phyloP scores from a whole-genome alignment of 768 basidiomycete genomes.

The Suillus spraguei region DNA sequence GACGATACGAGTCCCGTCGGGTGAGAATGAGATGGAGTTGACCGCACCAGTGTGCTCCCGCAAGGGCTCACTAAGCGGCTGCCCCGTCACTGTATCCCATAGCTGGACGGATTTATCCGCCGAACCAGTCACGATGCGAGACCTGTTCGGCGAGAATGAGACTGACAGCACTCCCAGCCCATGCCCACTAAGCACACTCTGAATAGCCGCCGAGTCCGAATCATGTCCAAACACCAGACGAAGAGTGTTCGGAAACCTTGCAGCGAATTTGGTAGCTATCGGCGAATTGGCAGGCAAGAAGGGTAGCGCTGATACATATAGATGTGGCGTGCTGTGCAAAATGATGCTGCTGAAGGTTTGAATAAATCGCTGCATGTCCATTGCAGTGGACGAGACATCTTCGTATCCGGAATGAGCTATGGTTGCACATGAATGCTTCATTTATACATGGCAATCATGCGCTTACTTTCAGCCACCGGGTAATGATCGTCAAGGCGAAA shows the following conservation, averaged over 20 bases:
- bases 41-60: neutral
- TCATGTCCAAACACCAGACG: neutral
- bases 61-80: neutral
- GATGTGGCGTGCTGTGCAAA: too few species aligned
- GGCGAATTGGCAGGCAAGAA: conserved; percentile 33
- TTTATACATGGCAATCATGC: too few species aligned
- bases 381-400: too few species aligned
- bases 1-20: neutral
- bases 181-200: neutral
- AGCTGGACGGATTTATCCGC: conserved; percentile 1
- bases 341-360: too few species aligned
- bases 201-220: neutral
- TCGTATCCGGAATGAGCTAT: too few species aligned
- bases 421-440: too few species aligned
- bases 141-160: conserved; percentile 6
- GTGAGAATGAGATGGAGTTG: neutral
- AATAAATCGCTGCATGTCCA: too few species aligned
- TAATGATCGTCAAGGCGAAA: too few species aligned
- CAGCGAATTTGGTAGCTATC: conserved; percentile 13
- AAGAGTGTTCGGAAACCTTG: conserved; percentile 14
- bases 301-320: conserved; percentile 31
- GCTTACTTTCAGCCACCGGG: too few species aligned
- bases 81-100: conserved; percentile 14
- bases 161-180: too few species aligned
- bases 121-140: conserved; percentile 13